Evolutionary conservation across 108 stramenopile genomes (phyloP).

Genomic region (Aurantiochytrium sp.): DNA sequence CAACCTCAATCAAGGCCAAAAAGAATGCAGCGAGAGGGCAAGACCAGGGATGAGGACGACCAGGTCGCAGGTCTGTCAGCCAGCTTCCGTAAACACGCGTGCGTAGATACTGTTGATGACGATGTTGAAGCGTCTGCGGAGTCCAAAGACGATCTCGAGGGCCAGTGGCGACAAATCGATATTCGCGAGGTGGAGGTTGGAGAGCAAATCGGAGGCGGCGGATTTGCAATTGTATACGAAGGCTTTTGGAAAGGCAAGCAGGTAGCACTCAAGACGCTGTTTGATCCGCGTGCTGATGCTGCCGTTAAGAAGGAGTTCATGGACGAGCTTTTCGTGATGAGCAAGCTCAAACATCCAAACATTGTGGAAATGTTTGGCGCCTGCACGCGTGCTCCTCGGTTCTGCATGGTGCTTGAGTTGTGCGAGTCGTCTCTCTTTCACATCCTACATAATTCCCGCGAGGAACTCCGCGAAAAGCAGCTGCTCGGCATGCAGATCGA

Average conservation of each 20-base stretch:
- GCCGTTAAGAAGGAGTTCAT: constrained; percentile 41
- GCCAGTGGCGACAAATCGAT: neutral
- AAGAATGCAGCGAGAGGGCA: neutral
- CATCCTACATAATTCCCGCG: constrained; percentile 72
- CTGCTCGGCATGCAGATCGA: constrained; percentile 63
- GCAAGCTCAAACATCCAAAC: constrained; percentile 33
- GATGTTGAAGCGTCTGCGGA: neutral
- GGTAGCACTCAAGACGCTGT: constrained; percentile 46
- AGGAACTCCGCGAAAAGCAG: constrained; percentile 54
- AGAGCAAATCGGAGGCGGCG: constrained; percentile 45
- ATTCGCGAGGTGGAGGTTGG: constrained; percentile 23
- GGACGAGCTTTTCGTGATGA: constrained; percentile 45
- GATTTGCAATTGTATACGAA: constrained; percentile 39
- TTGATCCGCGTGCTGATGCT: constrained; percentile 36
- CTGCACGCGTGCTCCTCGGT: constrained; percentile 24
- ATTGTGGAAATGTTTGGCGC: constrained; percentile 42
- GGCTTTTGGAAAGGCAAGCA: constrained; percentile 9
- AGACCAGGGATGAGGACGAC: neutral
- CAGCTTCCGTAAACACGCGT: neutral
- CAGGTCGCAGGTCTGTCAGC: neutral
- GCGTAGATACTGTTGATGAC: neutral
- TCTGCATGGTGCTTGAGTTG: constrained; percentile 64
- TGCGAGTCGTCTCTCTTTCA: constrained; percentile 80
- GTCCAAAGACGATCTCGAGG: neutral
- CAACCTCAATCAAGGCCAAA: no score